Evolutionary conservation across 2,329 filamentous ascomycete genomes (phyloP).

Genomic region (Ascochyta viciae-villosae): DNA sequence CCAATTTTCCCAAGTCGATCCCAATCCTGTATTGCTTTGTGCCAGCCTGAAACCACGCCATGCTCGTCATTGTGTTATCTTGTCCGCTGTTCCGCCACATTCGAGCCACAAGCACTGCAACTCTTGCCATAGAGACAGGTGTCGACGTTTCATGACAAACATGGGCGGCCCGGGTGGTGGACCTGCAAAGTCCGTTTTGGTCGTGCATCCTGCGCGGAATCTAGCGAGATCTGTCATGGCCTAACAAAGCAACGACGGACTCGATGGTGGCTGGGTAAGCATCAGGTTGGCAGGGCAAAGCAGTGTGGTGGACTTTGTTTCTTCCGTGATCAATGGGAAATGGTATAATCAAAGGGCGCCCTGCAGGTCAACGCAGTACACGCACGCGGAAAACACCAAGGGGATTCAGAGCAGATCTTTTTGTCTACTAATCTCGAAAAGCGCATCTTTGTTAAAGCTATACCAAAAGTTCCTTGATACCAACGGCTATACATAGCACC

Average conservation of each 20-base stretch:
- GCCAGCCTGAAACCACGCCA: constrained; percentile 5
- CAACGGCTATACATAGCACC: constrained; percentile 5
- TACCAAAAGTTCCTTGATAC: background rate
- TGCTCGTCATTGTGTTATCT: background rate
- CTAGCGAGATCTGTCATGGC: background rate
- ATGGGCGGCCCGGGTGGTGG: background rate
- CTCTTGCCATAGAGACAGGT: background rate
- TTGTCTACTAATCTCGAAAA: background rate
- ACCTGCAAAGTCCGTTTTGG: constrained; percentile 2
- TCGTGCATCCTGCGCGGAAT: background rate
- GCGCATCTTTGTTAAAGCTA: constrained; percentile 2
- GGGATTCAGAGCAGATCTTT: background rate
- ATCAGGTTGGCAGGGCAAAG: background rate
- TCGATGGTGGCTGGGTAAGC: background rate
- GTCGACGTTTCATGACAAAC: constrained; percentile 1
- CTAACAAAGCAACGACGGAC: constrained; percentile 3
- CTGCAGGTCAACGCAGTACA: background rate
- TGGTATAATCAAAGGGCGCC: constrained; percentile 3
- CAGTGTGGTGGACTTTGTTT: constrained; percentile 6
- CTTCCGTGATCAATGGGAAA: background rate
- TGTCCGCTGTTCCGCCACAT: background rate
- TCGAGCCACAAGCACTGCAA: background rate
- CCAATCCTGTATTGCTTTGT: background rate
- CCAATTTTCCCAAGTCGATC: background rate
- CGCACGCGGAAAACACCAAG: background rate